phyloP scores from a whole-genome alignment of 495 filamentous ascomycete species.

The Acidomyces sp. region DNA sequence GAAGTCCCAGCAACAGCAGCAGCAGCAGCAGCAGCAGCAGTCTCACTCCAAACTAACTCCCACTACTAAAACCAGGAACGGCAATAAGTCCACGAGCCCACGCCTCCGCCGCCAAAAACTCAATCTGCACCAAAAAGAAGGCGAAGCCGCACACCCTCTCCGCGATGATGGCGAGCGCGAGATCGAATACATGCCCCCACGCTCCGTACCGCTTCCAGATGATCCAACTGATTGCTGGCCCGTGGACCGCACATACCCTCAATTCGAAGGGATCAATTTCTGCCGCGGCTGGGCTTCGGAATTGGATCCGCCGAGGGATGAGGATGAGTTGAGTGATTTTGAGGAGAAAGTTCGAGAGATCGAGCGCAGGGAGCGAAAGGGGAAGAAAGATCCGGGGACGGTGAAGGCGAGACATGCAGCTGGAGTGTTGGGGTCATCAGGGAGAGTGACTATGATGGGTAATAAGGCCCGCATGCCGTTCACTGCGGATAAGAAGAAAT shows the following conservation, averaged over 20 bases:
- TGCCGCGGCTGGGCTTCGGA: slow-evolving; percentile 53
- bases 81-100: slow-evolving; percentile 34
- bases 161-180: slow-evolving; percentile 42
- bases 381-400: slow-evolving; percentile 30
- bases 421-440: slow-evolving; percentile 28
- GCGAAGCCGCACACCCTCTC: slow-evolving; percentile 33
- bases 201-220: slow-evolving; percentile 28
- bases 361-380: slow-evolving; percentile 30
- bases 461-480: slow-evolving; percentile 30
- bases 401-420: slow-evolving; percentile 42
- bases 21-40: no score
- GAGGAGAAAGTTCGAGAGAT: slow-evolving; percentile 47
- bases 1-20: slow-evolving; percentile 50
- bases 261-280: slow-evolving; percentile 48
- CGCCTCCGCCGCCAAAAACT: slow-evolving; percentile 36
- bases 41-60: no score
- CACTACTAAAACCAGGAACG: slow-evolving; percentile 34
- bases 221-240: slow-evolving; percentile 59
- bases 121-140: slow-evolving; percentile 34
- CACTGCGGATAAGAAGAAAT: slow-evolving; percentile 30
- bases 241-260: slow-evolving; percentile 29
- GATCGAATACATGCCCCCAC: slow-evolving; percentile 65
- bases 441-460: slow-evolving; percentile 30
- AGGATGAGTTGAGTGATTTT: slow-evolving; percentile 45
- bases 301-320: slow-evolving; percentile 49